Conservation (phyloP, 2,329 filamentous ascomycete species). For the Lachnellula willkommii region DNA sequence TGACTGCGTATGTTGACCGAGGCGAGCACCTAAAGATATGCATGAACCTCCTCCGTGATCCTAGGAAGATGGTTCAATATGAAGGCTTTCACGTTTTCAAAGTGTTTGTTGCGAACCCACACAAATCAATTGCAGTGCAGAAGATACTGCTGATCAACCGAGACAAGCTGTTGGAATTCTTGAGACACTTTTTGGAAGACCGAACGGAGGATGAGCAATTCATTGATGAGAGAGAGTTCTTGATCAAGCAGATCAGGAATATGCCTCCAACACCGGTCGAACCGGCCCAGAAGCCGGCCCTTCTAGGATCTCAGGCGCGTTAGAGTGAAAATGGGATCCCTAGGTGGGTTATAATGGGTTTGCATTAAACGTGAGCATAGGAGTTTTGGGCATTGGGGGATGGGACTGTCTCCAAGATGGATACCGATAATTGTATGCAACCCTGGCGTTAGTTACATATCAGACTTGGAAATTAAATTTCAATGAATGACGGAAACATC, state of each 20-base stretch:
- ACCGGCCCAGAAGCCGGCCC: slow-evolving; percentile 32
- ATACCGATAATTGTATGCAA: slow-evolving; percentile 18
- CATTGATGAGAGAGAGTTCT: slow-evolving; percentile 93
- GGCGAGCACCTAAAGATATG: slow-evolving; percentile 96
- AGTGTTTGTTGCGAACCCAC: slow-evolving; percentile 97
- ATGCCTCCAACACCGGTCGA: slow-evolving; percentile 55
- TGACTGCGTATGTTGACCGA: slow-evolving; percentile 94
- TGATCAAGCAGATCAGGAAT: slow-evolving; percentile 86
- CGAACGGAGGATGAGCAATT: slow-evolving; percentile 97
- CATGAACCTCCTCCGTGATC: slow-evolving; percentile 94
- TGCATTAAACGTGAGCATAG: slow-evolving; percentile 16
- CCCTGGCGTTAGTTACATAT: slow-evolving; percentile 18
- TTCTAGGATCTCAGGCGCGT: slow-evolving; percentile 26
- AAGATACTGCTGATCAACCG: slow-evolving; percentile 95
- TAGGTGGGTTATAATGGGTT: slow-evolving; percentile 4
- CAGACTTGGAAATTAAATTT: neutral
- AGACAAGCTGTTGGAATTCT: slow-evolving; percentile 80
- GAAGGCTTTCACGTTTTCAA: slow-evolving; percentile 99
- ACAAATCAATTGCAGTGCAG: slow-evolving; percentile 94
- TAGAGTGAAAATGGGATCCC: slow-evolving; percentile 8
- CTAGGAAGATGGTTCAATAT: slow-evolving; percentile 98
- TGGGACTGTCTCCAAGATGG: slow-evolving; percentile 8
- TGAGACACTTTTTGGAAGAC: slow-evolving; percentile 89
- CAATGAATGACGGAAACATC: neutral
- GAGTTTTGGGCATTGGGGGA: slow-evolving; percentile 25